Base-by-base conservation (phyloP, 75 land plant species). In the Chamaecyparis obtusa region DNA sequence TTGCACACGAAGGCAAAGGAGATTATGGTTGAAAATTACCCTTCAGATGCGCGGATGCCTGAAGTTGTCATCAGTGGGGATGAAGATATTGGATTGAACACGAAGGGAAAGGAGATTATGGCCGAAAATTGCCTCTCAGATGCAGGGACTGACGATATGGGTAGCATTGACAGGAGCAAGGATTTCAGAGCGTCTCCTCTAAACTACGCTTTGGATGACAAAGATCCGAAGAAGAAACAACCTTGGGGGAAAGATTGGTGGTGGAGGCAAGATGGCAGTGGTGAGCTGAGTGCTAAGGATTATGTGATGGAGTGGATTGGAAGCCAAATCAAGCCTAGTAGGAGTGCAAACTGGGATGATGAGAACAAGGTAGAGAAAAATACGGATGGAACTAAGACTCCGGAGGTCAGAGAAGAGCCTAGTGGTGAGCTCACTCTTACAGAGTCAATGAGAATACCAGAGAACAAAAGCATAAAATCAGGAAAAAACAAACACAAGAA, bases 221-320 rank as follows among this genome's bases (percentile, higher is more conserved):
- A 87, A 13, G 67, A 33, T 75, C 48, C 7, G 35, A 54, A 27
- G 10, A 84, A 48, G 55, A 60, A 87, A 36, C 90, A 91, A 83
- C 91, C 89, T 82, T 91, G 91, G 91, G 92, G 93, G 17, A 94
- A 87, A 72, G 95, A 94, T 84, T 93, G 97, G 95, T 94, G 95
- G 96, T 96, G 98, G 98, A 95, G 84, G 76, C 97, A 94, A 77
- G 96, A 94, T 69, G 95, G 88, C 60, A 92, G 92, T 86, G 95
- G 92, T 5, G 96, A 95, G 72, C 88, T 93, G 67, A 84, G 93
- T 37, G 91, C 93, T 69, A 94, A 90, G 80, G 97, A 96, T 82
- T 96, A 96, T 89, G 96, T 96, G 1, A 89, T 88, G 88, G 98
- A 96, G 81, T 96, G 98, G 98, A 90, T 96, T 48, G 96, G 95